Evolutionary conservation across 2,329 filamentous ascomycete species (phyloP).

Genomic region (Hypoxylon sp.): DNA sequence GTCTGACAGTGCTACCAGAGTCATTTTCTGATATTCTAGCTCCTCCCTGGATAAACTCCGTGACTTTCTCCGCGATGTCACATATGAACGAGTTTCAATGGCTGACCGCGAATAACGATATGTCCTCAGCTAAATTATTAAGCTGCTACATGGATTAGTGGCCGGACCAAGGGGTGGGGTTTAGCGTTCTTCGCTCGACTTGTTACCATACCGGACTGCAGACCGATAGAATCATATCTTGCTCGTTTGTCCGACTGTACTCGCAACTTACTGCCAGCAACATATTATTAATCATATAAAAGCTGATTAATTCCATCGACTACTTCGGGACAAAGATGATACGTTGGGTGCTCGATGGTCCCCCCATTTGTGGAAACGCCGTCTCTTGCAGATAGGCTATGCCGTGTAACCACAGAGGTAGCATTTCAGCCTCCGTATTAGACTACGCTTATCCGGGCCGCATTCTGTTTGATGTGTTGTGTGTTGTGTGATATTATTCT

Average conservation of each 20-base stretch:
- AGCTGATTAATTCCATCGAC: slow-evolving; percentile 4
- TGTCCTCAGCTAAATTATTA: too few relatives aligned
- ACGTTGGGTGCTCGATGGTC: neutral
- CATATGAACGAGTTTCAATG: neutral
- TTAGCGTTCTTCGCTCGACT: neutral
- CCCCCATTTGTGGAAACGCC: neutral
- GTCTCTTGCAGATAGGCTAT: neutral
- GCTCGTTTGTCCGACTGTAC: neutral
- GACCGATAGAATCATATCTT: neutral
- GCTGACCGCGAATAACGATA: neutral
- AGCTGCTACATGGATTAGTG: too few relatives aligned
- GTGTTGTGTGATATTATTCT: neutral
- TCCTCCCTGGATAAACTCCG: neutral
- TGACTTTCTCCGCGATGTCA: neutral
- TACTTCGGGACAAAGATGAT: slow-evolving; percentile 8
- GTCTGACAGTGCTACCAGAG: neutral
- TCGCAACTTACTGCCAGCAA: neutral
- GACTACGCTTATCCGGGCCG: neutral
- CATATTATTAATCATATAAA: neutral
- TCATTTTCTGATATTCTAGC: neutral
- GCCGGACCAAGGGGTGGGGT: neutral
- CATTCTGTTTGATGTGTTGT: neutral
- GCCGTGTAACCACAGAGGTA: neutral
- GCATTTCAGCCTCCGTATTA: neutral
- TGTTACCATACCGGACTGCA: neutral